Evolutionary conservation across 2,329 filamentous ascomycete genomes (phyloP).

Genomic region (Fusarium chlamydosporum): DNA sequence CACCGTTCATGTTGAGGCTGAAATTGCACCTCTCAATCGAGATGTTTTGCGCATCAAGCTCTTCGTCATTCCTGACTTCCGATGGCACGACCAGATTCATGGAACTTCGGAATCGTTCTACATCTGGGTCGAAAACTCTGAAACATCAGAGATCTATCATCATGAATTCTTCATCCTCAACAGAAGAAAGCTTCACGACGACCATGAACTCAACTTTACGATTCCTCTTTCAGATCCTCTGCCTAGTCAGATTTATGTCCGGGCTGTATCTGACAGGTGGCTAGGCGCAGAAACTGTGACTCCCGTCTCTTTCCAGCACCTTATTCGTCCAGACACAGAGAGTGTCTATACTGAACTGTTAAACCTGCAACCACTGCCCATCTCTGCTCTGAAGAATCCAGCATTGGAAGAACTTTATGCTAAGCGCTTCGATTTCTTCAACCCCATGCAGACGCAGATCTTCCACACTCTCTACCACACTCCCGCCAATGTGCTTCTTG

Average conservation of each 20-base stretch:
- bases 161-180: constrained; percentile 97
- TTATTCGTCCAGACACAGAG: constrained; percentile 97
- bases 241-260: constrained; percentile 95
- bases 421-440: constrained; percentile 94
- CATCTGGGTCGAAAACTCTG: constrained; percentile 99
- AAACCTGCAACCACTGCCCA: constrained; percentile 89
- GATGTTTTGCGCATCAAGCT: constrained; percentile 94
- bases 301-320: constrained; percentile 95
- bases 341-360: constrained; percentile 96
- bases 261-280: constrained; percentile 95
- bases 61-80: constrained; percentile 88
- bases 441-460: constrained; percentile 99
- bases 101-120: constrained; percentile 97
- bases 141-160: constrained; percentile 97
- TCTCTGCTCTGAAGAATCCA: constrained; percentile 89
- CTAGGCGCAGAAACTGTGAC: constrained; percentile 95
- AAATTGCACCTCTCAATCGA: constrained; percentile 94
- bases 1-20: constrained; percentile 88
- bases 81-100: constrained; percentile 94
- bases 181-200: constrained; percentile 89
- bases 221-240: constrained; percentile 94
- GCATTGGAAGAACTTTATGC: constrained; percentile 89
- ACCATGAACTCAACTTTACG: constrained; percentile 98
- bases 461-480: constrained; percentile 98
- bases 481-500: constrained; percentile 89